Conservation (phyloP, 1,284 basidiomycete genomes). For the Leccinum solheimii region DNA sequence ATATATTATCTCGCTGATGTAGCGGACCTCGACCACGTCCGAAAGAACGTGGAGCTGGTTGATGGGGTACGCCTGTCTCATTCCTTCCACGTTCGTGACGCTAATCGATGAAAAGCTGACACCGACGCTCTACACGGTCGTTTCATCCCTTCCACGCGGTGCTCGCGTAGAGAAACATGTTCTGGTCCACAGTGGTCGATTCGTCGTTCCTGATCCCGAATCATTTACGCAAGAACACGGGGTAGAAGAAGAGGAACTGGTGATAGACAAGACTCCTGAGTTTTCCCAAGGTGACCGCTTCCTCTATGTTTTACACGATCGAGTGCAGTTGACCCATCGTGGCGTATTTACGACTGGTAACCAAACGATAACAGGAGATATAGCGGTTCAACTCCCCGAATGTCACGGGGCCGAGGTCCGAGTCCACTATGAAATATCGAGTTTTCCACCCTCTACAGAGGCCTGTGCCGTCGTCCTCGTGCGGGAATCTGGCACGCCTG, state of each 20-base stretch:
- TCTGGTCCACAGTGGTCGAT: conserved; percentile 63
- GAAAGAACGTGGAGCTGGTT: conserved; percentile 39
- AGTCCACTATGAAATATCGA: conserved; percentile 49
- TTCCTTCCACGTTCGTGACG: not conserved
- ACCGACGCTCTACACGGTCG: conserved; percentile 67
- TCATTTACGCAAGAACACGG: conserved; percentile 36
- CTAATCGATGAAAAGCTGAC: conserved; percentile 14
- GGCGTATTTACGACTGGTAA: not conserved
- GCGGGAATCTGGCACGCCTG: conserved; percentile 29
- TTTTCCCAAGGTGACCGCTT: conserved; percentile 41
- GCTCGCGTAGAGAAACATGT: conserved; percentile 77
- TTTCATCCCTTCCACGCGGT: conserved; percentile 74
- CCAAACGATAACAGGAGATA: conserved; percentile 16
- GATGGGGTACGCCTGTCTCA: conserved; percentile 25
- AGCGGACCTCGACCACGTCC: conserved; percentile 44
- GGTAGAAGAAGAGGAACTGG: conserved; percentile 37
- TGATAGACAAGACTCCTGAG: conserved; percentile 37
- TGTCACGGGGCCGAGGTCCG: conserved; percentile 19
- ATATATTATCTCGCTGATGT: conserved; percentile 64
- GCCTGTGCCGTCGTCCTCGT: conserved; percentile 47
- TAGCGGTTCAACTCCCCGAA: conserved; percentile 9
- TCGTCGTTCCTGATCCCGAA: conserved; percentile 37
- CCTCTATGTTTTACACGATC: not conserved
- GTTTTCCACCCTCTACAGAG: conserved; percentile 40
- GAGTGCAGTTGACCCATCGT: not conserved